Percentiles rank a stretch among this genome's conserved stretches.
Conservation (phyloP, 2,329 filamentous ascomycete genomes). For the Penicillium italicum region DNA sequence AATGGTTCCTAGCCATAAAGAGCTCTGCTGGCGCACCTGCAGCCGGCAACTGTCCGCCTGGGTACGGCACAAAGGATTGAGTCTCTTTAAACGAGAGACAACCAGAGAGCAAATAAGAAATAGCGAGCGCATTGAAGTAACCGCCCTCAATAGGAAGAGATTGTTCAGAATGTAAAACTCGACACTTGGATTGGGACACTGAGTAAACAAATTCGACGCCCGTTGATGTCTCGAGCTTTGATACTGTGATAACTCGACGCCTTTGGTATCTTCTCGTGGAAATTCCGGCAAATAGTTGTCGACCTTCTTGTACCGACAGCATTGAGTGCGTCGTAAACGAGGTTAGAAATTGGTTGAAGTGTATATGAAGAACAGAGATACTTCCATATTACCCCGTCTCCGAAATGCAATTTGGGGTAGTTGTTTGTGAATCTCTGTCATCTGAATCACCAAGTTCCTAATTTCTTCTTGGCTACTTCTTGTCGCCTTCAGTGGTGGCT, state of each 20-base stretch:
- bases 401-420: no score
- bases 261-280: neutral
- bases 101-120: neutral
- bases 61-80: neutral
- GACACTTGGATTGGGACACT: neutral
- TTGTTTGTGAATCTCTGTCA: no score
- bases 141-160: neutral
- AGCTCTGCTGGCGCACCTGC: neutral
- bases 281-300: neutral
- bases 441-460: no score
- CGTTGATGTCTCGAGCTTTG: no score
- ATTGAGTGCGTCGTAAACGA: neutral
- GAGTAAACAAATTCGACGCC: no score
- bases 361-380: no score
- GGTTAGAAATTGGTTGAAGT: neutral
- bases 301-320: neutral
- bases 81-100: neutral
- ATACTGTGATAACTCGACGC: no score
- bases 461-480: neutral
- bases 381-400: no score
- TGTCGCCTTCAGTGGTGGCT: neutral
- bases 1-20: neutral
- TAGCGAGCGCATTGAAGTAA: neutral
- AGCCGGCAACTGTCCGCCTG: neutral
- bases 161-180: neutral